These are phyloP conservation scores for Phytophthora pistaciae DNA, from an alignment of 352 stramenopile genomes.

Conservation along the genomic window DNA sequence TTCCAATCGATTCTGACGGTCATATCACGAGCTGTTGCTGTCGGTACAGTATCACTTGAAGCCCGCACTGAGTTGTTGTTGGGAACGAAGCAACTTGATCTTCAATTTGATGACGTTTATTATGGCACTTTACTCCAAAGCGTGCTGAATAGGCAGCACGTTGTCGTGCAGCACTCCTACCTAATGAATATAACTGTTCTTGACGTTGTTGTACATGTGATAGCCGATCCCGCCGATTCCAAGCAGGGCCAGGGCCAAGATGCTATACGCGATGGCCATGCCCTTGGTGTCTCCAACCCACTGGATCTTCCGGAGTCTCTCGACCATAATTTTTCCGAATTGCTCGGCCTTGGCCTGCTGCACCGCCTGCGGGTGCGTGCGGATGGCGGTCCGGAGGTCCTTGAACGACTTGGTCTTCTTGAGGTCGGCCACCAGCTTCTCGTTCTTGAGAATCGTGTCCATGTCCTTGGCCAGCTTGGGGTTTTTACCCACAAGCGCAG, in stretches of 20 bases:
- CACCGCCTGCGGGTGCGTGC: constrained; percentile 1
- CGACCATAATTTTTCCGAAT: constrained; percentile 5
- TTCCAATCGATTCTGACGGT: too few species aligned
- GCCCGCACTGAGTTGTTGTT: too few species aligned
- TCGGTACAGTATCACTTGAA: too few species aligned
- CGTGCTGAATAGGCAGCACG: background rate
- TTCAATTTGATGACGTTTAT: background rate
- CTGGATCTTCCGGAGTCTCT: constrained; percentile 18
- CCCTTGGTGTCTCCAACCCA: constrained; percentile 14
- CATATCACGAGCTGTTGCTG: background rate
- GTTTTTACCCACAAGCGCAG: constrained; percentile 6
- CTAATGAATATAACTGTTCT: constrained; percentile 26
- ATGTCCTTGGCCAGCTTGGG: constrained; percentile 2
- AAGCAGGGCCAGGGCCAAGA: constrained; percentile 12
- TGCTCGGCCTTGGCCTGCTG: constrained; percentile 4
- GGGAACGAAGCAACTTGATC: background rate
- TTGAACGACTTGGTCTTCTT: background rate
- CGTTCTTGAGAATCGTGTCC: constrained; percentile 3
- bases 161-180: background rate
- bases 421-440: constrained; percentile 6
- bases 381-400: background rate
- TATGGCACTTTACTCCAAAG: background rate
- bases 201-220: constrained; percentile 6
- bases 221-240: constrained; percentile 2
- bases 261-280: constrained; percentile 22